Base-by-base conservation (phyloP, 306 rosid species). In the Neltuma alba region DNA sequence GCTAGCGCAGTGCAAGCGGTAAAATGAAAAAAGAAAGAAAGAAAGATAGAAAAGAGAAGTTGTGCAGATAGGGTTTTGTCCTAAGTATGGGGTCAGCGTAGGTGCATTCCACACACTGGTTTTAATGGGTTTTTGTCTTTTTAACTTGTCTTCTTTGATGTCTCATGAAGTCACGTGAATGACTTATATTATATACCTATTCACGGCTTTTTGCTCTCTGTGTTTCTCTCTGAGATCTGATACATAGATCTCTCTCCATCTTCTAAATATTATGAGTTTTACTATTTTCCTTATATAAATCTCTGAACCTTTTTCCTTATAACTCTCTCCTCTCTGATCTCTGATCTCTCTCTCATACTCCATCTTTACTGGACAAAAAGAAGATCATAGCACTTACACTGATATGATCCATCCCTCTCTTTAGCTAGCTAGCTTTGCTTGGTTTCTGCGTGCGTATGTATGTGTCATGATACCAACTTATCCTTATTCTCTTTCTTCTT, bases 151-250 rank as follows among this genome's bases (percentile, higher is more conserved):
- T 79, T 74, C 64, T 83, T 79, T 89, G 75, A 76, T 36, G 40
- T 81, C 60, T 85, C 85, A 57, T 79, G 44, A 76, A 76, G 48
- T 91, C 98, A 94, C 98, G 98, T 88, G 98, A 94, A 92, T 80
- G 69, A 65, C 92, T 89, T 25, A 57, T 70, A 76, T 55, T 31
- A 33, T 34, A 37, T 36, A 36, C 47, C 30, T 38, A 75, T 37
- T 25, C 69, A 64, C 69, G 69, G 38, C 61, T 11, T 66, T 38
- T 21, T 66, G 30, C 33, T n/a, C 72, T 66, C 47, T 65, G 15
- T 65, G 25, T 63, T 0, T 37, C 10, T 66, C 20, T 21, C 15
- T 11, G 2, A 18, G 45, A 41, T 41, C 45, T 33, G 36, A 9
- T 41, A 1, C 9, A 21, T n/a, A n/a, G n/a, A n/a, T 52, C 60